phyloP scores from a whole-genome alignment of 345 rosid genomes.

The Heritiera fomes region DNA sequence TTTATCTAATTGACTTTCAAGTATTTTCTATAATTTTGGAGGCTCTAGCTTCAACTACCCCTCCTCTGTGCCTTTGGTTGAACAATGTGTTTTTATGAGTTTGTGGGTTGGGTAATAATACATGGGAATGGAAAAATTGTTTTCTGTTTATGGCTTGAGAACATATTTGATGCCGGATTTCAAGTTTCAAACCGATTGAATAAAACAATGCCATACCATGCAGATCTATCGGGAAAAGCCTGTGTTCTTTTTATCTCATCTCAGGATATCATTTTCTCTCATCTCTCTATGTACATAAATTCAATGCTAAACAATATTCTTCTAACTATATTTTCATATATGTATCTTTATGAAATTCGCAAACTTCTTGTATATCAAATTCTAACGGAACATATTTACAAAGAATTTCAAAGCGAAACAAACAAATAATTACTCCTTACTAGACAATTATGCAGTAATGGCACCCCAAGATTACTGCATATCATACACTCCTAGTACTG shows the following conservation, averaged over 20 bases:
- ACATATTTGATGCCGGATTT: neutral
- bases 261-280: neutral
- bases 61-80: neutral
- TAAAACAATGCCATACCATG: too few relatives aligned
- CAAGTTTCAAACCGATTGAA: too few relatives aligned
- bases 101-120: neutral
- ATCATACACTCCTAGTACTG: neutral
- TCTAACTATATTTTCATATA: neutral
- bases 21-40: neutral
- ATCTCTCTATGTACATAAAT: neutral
- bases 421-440: neutral
- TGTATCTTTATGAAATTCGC: neutral
- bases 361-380: neutral
- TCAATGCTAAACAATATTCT: neutral
- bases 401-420: slow-evolving; percentile 4
- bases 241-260: neutral
- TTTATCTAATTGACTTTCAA: slow-evolving; percentile 16
- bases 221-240: neutral
- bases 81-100: neutral
- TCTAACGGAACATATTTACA: neutral
- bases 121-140: neutral
- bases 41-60: neutral
- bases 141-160: too few relatives aligned
- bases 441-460: neutral
- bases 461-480: neutral